Evolutionary conservation across 805 yeast genomes (phyloP), one percentile per base, ranked within the genome.

Genomic region (Kazachstania kunashirensis): DNA sequence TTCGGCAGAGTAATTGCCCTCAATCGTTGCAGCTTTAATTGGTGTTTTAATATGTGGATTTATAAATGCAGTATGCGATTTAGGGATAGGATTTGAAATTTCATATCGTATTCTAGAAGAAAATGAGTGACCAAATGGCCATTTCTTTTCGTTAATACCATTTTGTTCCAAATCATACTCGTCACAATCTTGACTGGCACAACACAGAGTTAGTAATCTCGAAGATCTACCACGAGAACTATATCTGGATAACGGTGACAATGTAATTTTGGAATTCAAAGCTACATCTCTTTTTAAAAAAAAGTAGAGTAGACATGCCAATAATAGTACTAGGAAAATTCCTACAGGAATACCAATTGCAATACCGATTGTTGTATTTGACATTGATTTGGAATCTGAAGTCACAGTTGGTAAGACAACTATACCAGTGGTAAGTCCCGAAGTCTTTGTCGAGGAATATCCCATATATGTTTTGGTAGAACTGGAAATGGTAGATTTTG

Each of bases 331-430:
- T 28, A 46, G 43, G 33, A 55, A 50, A 7, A 57, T 37, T 1
- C 57, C 60, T 11, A 57, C 40, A 3, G 62, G 62, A 13, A 57
- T 37, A 2, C 62, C 62, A 17, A 57, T 47, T 5, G 59, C 45
- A n/a, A 57, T 35, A 1, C 55, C 62, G 20, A 57, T 40, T 2
- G 42, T 39, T 24, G 31, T 39, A 10, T 30, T 25, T 2, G 43
- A 34, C 1, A 33, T 33, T 10, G 42, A 16, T 8, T 33, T 35
- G 2, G 34, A 13, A 13, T 15, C 13, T 13, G 15, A 16, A 4
- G 24, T 6, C 6, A 24, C 5, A 10, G 29, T 13, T 7, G 33
- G 29, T 11, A 29, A 13, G 9, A 12, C 5, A 11, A 23, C 23
- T 8, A 5, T 23, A 7, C 17, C 15, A 6, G 34, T 18, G 4